phyloP scores from a whole-genome alignment of 495 filamentous ascomycete species.

The Platismatia glauca region DNA sequence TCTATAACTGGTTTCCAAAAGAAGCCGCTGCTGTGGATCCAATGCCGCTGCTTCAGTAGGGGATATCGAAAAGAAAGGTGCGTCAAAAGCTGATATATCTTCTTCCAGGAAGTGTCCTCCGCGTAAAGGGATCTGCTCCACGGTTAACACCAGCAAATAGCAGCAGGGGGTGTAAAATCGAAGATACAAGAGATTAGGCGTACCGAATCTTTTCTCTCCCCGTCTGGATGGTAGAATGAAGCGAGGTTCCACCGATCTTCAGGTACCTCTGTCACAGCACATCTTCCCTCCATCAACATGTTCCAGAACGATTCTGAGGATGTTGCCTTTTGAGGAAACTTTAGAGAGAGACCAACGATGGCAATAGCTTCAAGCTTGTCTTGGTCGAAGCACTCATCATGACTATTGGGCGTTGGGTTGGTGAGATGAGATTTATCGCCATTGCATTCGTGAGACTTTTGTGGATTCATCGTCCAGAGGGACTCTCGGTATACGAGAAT shows the following conservation, averaged over 20 bases:
- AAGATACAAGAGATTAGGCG: no score
- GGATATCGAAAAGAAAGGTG: conserved; percentile 15
- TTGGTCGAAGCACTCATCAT: no score
- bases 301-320: conserved; percentile 47
- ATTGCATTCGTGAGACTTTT: no score
- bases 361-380: conserved; percentile 45
- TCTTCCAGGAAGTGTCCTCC: conserved; percentile 32
- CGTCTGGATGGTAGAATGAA: conserved; percentile 41
- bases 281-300: conserved; percentile 41
- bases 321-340: conserved; percentile 44
- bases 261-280: conserved; percentile 40
- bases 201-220: no score
- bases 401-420: no score
- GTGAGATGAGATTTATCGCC: no score
- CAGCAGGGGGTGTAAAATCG: no score
- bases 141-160: not conserved
- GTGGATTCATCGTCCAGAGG: no score
- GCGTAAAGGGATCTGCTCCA: not conserved
- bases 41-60: conserved; percentile 50
- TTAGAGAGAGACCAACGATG: conserved; percentile 48
- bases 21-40: conserved; percentile 68
- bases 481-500: no score
- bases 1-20: conserved; percentile 63
- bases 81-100: conserved; percentile 32
- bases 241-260: conserved; percentile 38